Evolutionary conservation across 2,329 filamentous ascomycete species (phyloP), one percentile per base, ranked within the genome.

Genomic region (Parastagonospora avenae): DNA sequence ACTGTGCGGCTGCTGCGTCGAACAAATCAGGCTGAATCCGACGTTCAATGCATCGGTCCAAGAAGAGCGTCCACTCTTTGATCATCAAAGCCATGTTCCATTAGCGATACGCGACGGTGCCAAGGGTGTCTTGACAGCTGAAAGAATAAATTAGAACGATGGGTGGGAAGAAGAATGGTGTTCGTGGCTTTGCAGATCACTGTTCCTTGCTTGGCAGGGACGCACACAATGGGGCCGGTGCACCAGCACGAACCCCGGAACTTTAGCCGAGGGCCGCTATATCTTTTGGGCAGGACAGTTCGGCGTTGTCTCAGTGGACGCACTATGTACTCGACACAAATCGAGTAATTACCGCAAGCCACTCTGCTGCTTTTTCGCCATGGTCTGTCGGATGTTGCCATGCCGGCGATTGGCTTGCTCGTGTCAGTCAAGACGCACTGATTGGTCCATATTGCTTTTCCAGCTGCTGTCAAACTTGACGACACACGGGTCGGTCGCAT

Each of bases 51-150:
- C 73, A 75, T 49, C 59, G 59, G 46, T 71, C 63, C 52, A 76
- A 46, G 54, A 74, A 72, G 7, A 50, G 46, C 12, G 57, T 44
- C 72, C 72, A 75, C 54, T 69, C 59, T 50, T 66, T 67, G 53
- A 64, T 45, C 46, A 70, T 60, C 41, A 65, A 62, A 40, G 73
- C 71, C 71, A 74, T 72, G 48, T 42, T 50, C 64, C 63, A 68
- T 67, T 58, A 52, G 59, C 30, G 49, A 46, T 29, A 39, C 15
- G 19, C 48, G 39, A 38, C 45, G 42, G 49, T 53, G 55, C 62
- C 45, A 59, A 40, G 19, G n/a, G 31, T 24, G 30, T 54, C 48
- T 54, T 49, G 36, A 46, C 55, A 42, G 53, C 49, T 46, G 46
- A 48, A 56, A 54, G 12, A 51, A 52, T 62, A 63, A 57, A 54